Conservation (phyloP, 139 green algal genomes). For the Closterium sp. region DNA sequence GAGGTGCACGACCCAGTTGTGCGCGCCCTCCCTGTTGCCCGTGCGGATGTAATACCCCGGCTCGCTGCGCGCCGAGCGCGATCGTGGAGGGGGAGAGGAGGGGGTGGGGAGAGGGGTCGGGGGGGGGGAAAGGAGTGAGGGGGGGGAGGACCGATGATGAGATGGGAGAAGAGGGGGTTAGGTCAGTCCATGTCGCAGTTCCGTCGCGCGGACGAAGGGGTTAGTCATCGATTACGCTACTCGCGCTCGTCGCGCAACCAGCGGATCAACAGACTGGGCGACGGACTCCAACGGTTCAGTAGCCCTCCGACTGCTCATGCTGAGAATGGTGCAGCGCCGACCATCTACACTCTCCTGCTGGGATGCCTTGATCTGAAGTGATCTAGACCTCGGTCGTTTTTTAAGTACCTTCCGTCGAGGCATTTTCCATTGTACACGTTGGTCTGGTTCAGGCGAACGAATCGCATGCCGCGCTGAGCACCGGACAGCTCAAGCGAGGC, state of each 20-base stretch:
- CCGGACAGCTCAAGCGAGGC: neutral
- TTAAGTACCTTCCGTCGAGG: neutral
- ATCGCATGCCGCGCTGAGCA: neutral
- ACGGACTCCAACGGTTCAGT: no score
- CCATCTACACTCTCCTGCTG: neutral
- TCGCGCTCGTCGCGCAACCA: no score
- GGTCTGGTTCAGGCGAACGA: neutral
- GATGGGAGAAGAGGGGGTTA: neutral
- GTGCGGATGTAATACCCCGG: conserved; percentile 1
- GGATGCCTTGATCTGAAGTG: neutral
- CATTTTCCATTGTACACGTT: neutral
- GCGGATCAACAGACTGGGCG: no score
- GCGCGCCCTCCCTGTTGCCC: neutral
- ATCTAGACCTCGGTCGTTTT: no score
- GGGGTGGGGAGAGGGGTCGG: neutral
- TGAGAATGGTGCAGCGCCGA: no score
- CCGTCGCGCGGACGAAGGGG: no score
- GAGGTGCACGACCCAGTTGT: neutral
- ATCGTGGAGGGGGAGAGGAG: neutral
- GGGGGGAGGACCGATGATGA: neutral
- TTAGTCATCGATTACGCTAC: no score
- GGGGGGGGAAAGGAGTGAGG: neutral
- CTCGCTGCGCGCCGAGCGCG: neutral
- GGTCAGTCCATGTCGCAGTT: neutral
- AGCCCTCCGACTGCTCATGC: no score